Evolutionary conservation across 495 filamentous ascomycete species (phyloP), one percentile per base, ranked within the genome.

Genomic region (Astrocystis sublimbata): DNA sequence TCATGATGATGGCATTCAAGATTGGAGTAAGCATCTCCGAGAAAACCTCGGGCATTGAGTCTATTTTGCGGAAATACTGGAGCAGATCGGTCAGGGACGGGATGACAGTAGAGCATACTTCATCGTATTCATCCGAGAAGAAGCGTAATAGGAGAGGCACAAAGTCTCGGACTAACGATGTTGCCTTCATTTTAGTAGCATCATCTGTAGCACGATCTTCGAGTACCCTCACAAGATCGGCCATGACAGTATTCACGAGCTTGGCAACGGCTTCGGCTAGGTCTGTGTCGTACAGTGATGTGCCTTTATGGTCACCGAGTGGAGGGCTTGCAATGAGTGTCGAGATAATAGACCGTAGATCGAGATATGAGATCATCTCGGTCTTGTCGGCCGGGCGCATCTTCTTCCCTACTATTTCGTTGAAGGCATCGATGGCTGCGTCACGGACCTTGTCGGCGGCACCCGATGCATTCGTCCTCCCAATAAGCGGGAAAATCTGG

Each of bases 111-210:
- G 92, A 93, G 75, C 93, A 97, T 61, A 98, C 87, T 72, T 99
- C 94, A 74, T 99, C 94, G 68, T 92, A 99, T 75, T 99, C 93
- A 71, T 99, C 96, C 23, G 91, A 90, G 73, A 99, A 96, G 78
- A 96, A 96, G 36, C 92, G 89, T 28, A 99, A 78, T 19, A 98
- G 81, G 53, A 90, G 85, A 2, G 92, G 92, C 46, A 96, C 75
- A 72, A 99, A 97, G 45, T 81, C 81, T 68, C 89, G 88, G 30
- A 97, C 75, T 43, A 93, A 81, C 66, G 87, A 85, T 33, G 90
- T 89, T 51, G 92, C 92, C 64, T 83, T 81, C 10, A 76, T 77
- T 49, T 84, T 78, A 28, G 85, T 81, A 26, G 79, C 70, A 38
- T 88, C 85, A 47, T 80, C 74, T 54, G 74, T 76, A 45, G 77